These are phyloP conservation scores for Penicillium griseofulvum DNA, from an alignment of 2,329 filamentous ascomycete genomes.

Conservation along the genomic window DNA sequence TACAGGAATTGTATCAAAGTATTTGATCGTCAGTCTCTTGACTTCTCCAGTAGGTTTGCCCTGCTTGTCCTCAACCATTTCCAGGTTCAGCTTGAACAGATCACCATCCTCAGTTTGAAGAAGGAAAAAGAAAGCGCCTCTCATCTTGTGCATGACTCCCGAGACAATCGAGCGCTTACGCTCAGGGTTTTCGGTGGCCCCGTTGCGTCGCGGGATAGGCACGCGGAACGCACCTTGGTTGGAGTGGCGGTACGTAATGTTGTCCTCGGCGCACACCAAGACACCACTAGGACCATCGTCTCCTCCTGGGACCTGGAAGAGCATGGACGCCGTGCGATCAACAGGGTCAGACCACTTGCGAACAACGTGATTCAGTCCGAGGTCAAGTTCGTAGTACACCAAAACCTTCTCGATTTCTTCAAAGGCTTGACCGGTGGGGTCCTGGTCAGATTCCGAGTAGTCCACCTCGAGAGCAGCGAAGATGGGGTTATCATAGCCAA, in stretches of 20 bases:
- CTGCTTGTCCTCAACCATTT: constrained; percentile 77
- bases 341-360: constrained; percentile 95
- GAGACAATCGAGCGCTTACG: constrained; percentile 83
- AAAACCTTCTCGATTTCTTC: constrained; percentile 83
- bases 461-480: constrained; percentile 95
- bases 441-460: constrained; percentile 86
- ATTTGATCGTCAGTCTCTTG: constrained; percentile 83
- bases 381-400: constrained; percentile 95
- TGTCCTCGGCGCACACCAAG: constrained; percentile 90
- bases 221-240: constrained; percentile 88
- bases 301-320: constrained; percentile 94
- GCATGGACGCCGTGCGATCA: constrained; percentile 79
- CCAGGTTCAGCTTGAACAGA: constrained; percentile 91
- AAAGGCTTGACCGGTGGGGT: constrained; percentile 78
- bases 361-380: constrained; percentile 95
- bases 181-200: constrained; percentile 86
- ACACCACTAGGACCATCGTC: constrained; percentile 93
- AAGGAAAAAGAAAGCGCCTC: constrained; percentile 95
- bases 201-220: constrained; percentile 80
- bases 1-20: constrained; percentile 93
- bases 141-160: constrained; percentile 96
- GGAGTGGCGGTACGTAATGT: constrained; percentile 93
- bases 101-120: constrained; percentile 97
- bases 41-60: constrained; percentile 80
- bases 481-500: constrained; percentile 94